Percentiles rank a stretch among this genome's conserved stretches.
These are phyloP conservation scores for Botryotinia convoluta DNA, from an alignment of 2,329 filamentous ascomycete species.

Conservation along the genomic window DNA sequence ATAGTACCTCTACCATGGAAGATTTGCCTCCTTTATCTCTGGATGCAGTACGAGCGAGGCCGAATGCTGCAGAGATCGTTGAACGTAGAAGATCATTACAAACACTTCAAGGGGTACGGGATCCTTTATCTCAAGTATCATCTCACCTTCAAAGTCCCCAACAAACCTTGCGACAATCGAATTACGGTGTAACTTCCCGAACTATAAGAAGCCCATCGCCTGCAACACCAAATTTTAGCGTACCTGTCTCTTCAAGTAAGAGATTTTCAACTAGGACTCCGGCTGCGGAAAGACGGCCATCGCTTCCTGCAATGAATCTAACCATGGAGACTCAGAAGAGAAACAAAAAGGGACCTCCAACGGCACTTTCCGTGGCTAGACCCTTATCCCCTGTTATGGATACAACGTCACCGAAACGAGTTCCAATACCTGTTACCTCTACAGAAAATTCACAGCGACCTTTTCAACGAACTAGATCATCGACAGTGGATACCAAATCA, in stretches of 20 bases:
- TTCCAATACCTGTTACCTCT: slow-evolving; percentile 21
- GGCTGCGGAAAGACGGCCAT: slow-evolving; percentile 19
- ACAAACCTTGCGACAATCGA: slow-evolving; percentile 25
- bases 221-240: slow-evolving; percentile 36
- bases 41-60: slow-evolving; percentile 29
- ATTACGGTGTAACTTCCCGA: slow-evolving; percentile 24
- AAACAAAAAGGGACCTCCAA: slow-evolving; percentile 24
- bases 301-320: slow-evolving; percentile 11
- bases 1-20: slow-evolving; percentile 46
- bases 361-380: slow-evolving; percentile 23
- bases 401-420: slow-evolving; percentile 23
- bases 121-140: slow-evolving; percentile 26
- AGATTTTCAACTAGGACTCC: slow-evolving; percentile 23
- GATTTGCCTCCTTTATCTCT: slow-evolving; percentile 24
- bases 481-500: slow-evolving; percentile 21
- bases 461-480: slow-evolving; percentile 21
- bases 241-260: slow-evolving; percentile 33
- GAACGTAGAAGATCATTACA: slow-evolving; percentile 38
- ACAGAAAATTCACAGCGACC: slow-evolving; percentile 21
- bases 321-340: slow-evolving; percentile 23
- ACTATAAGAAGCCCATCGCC: slow-evolving; percentile 23
- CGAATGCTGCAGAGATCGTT: slow-evolving; percentile 33
- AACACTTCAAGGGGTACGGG: slow-evolving; percentile 27
- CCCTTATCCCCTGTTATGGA: slow-evolving; percentile 28
- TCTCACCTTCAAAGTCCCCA: slow-evolving; percentile 27